Evolutionary conservation across 306 rosid genomes (phyloP).

Genomic region (Myrica gale): DNA sequence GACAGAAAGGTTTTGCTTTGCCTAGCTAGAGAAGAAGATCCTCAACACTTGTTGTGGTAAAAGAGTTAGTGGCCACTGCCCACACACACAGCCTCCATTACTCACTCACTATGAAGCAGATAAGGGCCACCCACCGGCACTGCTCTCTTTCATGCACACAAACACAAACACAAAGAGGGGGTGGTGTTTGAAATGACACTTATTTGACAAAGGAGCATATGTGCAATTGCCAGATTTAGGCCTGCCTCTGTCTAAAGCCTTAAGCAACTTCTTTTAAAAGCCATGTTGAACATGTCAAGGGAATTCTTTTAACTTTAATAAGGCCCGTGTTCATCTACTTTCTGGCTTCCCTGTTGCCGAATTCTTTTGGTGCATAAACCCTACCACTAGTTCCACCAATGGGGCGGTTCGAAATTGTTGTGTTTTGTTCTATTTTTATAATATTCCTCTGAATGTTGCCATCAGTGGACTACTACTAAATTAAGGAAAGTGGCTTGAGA

Average conservation of each 20-base stretch:
- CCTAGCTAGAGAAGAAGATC: conserved; percentile 30
- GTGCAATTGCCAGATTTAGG: conserved; percentile 49
- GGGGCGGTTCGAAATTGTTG: conserved; percentile 40
- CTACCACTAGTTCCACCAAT: conserved; percentile 30
- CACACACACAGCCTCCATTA: background rate
- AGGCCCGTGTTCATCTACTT: conserved; percentile 10
- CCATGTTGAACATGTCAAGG: conserved; percentile 24
- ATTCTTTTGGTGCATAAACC: conserved; percentile 14
- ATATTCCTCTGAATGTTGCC: conserved; percentile 17
- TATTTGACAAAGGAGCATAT: conserved; percentile 32
- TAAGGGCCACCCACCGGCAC: conserved; percentile 26
- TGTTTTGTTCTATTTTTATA: conserved; percentile 5
- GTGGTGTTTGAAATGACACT: conserved; percentile 42
- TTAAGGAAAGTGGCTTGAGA: conserved; percentile 8
- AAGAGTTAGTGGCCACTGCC: conserved; percentile 39
- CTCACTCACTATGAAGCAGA: conserved; percentile 20
- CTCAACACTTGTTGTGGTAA: conserved; percentile 32
- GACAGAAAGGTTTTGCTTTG: conserved; percentile 18
- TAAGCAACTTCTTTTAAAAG: conserved; percentile 13
- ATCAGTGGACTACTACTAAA: conserved; percentile 15
- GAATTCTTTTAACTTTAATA: conserved; percentile 22
- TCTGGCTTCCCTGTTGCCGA: conserved; percentile 22
- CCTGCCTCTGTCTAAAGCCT: conserved; percentile 11
- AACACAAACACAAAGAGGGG: background rate
- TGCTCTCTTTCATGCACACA: background rate